These are phyloP conservation scores for Voacanga thouarsii DNA, from an alignment of 257 asterid genomes.

Conservation along the genomic window DNA sequence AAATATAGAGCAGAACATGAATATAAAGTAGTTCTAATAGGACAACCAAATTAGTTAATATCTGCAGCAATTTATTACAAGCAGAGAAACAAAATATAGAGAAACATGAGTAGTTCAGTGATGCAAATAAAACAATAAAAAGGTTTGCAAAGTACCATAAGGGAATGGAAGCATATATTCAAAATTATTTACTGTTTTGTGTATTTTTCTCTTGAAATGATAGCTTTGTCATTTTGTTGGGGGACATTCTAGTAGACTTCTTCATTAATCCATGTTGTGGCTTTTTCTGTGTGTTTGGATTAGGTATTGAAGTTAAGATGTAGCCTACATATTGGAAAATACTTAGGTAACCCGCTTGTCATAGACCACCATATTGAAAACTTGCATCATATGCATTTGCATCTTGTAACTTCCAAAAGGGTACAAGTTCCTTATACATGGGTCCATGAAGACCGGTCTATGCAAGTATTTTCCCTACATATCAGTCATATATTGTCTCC, in stretches of 20 bases:
- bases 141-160: background rate
- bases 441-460: too few species aligned
- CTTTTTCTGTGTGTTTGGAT: background rate
- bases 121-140: background rate
- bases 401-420: too few species aligned
- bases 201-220: background rate
- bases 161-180: background rate
- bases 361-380: too few species aligned
- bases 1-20: too few species aligned
- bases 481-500: background rate
- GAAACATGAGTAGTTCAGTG: background rate
- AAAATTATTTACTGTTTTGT: background rate
- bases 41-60: background rate
- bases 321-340: background rate
- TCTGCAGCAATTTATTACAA: background rate
- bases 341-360: too few species aligned
- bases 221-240: background rate
- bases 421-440: too few species aligned
- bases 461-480: background rate
- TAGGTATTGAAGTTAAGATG: background rate
- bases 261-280: background rate
- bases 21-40: background rate
- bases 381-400: too few species aligned
- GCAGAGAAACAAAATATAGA: background rate
- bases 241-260: background rate